Conservation (phyloP, 2,329 filamentous ascomycete genomes). For the Colletotrichum incanum region DNA sequence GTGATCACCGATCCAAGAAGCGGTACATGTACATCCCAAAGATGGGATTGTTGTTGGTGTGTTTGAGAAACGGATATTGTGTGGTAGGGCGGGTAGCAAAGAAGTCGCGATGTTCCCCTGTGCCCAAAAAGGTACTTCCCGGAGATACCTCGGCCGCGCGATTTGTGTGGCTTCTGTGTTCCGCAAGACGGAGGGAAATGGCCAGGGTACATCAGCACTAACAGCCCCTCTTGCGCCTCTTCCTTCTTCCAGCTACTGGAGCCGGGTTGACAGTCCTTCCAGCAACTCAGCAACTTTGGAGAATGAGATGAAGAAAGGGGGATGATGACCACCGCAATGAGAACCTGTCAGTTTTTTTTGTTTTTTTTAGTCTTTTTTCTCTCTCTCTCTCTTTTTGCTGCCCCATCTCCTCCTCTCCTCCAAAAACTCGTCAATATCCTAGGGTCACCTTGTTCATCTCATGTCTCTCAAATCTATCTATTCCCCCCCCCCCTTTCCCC, state of each 20-base stretch:
- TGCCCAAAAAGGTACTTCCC: not conserved
- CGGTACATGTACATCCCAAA: too few relatives aligned
- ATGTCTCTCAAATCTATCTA: too few relatives aligned
- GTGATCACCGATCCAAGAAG: too few relatives aligned
- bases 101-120: not conserved
- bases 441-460: conserved; percentile 27
- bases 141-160: conserved; percentile 9
- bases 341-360: not conserved
- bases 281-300: too few relatives aligned
- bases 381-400: too few relatives aligned
- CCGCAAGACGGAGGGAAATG: not conserved
- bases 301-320: too few relatives aligned
- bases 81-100: not conserved
- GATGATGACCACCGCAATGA: too few relatives aligned
- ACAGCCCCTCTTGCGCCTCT: not conserved
- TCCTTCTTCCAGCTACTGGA: not conserved
- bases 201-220: not conserved
- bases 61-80: not conserved
- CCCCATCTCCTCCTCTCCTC: too few relatives aligned
- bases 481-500: too few relatives aligned
- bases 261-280: too few relatives aligned
- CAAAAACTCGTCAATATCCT: not conserved
- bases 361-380: too few relatives aligned
- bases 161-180: too few relatives aligned
- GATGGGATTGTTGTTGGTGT: not conserved